phyloP scores from a whole-genome alignment of 176 grass and related monocot genomes.

The Otatea glauca region DNA sequence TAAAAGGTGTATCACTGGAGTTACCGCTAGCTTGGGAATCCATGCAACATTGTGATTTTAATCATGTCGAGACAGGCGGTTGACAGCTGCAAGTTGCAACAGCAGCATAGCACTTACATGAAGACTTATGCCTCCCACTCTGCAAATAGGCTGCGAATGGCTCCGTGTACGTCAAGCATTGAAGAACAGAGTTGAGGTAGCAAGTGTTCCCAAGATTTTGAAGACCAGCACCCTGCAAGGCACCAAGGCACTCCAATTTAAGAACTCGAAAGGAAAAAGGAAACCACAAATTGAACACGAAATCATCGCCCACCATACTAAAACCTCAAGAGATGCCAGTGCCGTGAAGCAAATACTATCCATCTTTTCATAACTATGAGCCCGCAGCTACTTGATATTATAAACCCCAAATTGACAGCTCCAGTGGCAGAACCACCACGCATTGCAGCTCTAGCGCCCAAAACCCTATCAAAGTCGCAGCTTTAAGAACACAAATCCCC shows the following conservation, averaged over 20 bases:
- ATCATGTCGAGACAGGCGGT: neutral
- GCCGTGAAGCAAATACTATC: neutral
- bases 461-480: conserved; percentile 35
- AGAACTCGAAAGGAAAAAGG: neutral
- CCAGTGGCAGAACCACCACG: neutral
- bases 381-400: neutral
- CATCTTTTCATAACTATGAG: neutral
- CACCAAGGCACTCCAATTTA: conserved; percentile 1
- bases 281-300: neutral
- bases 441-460: neutral
- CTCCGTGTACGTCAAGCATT: conserved; percentile 96
- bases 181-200: conserved; percentile 97
- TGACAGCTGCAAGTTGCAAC: conserved; percentile 15
- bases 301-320: neutral
- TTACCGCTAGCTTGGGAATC: neutral
- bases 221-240: conserved; percentile 89
- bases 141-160: conserved; percentile 97
- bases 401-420: neutral
- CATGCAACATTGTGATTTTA: conserved; percentile 15
- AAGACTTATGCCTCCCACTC: conserved; percentile 89
- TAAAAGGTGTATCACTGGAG: conserved; percentile 5
- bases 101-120: conserved; percentile 81
- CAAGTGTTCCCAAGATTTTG: conserved; percentile 97
- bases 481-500: conserved; percentile 7
- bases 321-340: neutral